Conservation (phyloP, 495 filamentous ascomycete genomes). For the Paragyromitra xinjiangensis region DNA sequence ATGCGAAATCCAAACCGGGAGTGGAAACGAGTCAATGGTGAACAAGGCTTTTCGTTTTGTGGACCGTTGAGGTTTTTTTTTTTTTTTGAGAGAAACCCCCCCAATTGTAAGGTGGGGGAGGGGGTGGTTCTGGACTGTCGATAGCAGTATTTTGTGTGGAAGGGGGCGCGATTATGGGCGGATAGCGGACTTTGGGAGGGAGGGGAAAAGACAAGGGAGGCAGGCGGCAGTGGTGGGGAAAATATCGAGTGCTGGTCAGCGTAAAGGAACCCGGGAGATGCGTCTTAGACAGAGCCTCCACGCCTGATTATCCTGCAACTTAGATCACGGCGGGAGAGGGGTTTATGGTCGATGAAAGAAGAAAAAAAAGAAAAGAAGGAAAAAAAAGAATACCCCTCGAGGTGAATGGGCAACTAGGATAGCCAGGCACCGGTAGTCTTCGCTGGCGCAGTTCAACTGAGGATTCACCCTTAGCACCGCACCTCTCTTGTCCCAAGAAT, state of each 20-base stretch:
- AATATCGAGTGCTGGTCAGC: constrained; percentile 38
- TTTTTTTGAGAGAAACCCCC: constrained; percentile 20
- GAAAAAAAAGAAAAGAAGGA: constrained; percentile 9
- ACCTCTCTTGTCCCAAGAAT: constrained; percentile 40
- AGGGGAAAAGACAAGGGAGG: constrained; percentile 41
- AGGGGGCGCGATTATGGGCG: constrained; percentile 30
- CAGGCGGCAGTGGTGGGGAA: constrained; percentile 38
- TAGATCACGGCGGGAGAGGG: constrained; percentile 44
- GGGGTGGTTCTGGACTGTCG: constrained; percentile 34
- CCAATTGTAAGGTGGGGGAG: constrained; percentile 36
- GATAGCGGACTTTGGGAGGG: constrained; percentile 28
- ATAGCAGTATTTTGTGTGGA: constrained; percentile 34
- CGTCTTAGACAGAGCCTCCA: constrained; percentile 46
- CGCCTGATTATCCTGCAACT: constrained; percentile 46
- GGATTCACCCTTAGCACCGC: constrained; percentile 42
- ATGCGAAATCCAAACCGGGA: constrained; percentile 43
- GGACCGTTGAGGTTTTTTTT: constrained; percentile 29
- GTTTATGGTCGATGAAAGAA: constrained; percentile 46
- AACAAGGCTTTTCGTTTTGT: constrained; percentile 21
- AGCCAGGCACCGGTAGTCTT: constrained; percentile 44
- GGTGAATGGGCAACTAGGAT: constrained; percentile 26
- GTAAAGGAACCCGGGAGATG: constrained; percentile 48
- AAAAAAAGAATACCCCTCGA: constrained; percentile 3
- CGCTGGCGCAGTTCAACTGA: constrained; percentile 45
- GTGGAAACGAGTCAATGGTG: constrained; percentile 48